phyloP scores from a whole-genome alignment of 1,284 basidiomycete species.

The Cutaneotrichosporon sp. region DNA sequence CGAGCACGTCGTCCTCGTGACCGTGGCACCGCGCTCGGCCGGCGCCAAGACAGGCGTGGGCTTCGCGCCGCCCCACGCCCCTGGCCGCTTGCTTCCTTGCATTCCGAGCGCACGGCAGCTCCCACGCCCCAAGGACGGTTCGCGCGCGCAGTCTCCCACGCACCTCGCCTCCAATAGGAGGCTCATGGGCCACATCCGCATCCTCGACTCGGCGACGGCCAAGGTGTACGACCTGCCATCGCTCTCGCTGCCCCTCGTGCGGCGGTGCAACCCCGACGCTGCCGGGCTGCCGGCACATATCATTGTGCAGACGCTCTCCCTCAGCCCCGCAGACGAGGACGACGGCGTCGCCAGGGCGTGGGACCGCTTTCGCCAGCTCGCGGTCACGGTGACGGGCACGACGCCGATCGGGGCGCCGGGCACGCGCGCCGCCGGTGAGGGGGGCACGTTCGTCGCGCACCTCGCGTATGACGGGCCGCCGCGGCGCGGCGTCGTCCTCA shows the following conservation, averaged over 20 bases:
- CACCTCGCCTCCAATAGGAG: not conserved
- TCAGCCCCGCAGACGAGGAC: not conserved
- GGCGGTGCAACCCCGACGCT: not conserved
- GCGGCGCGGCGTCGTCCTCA: not conserved
- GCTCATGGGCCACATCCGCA: not conserved
- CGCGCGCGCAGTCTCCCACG: not conserved
- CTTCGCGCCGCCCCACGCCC: not conserved
- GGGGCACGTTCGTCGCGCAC: not conserved
- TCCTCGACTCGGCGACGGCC: not conserved
- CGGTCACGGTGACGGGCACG: not conserved
- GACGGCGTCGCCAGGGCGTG: not conserved
- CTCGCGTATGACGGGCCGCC: not conserved
- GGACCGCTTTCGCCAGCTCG: not conserved
- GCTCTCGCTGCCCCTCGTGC: not conserved
- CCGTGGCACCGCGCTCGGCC: not conserved
- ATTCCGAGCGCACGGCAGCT: not conserved
- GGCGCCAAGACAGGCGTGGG: not conserved
- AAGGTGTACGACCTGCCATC: not conserved
- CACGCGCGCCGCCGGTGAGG: not conserved
- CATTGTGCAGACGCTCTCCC: not conserved
- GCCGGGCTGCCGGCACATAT: not conserved
- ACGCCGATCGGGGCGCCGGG: not conserved
- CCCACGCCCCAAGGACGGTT: not conserved
- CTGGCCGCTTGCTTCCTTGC: not conserved
- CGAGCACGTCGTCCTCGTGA: slow-evolving; percentile 4